Evolutionary conservation across 352 stramenopile species (phyloP), one percentile per base, ranked within the genome.

Genomic region (Saprolegnia parasitica): DNA sequence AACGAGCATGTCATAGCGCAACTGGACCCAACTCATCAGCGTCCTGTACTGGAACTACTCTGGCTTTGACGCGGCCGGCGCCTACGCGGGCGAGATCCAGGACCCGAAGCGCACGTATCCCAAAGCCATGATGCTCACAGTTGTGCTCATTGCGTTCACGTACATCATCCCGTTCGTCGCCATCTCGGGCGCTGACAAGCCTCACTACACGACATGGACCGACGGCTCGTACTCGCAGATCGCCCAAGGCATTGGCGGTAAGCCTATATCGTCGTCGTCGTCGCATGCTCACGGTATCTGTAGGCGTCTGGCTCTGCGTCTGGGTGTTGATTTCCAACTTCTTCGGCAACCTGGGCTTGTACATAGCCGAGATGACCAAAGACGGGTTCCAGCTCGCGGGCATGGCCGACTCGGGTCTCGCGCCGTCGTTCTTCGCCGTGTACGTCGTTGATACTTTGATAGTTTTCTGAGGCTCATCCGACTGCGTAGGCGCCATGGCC

Each of bases 41-140:
- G 67, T 84, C 15, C 68, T 93, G 35, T 93, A 93, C 74, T 93
- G 85, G 85, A 93, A 89, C 57, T 91, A 91, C 72, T 89, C 79
- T 58, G 85, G 85, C 16, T 93, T 93, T 70, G 83, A 91, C 68
- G 77, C 80, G 1, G 82, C 81, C 15, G 84, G 81, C 24, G 84
- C 81, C 6, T 92, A 90, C 55, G 86, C 84, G 1, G 81, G 84
- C 26, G 83, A 91, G 54, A 89, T 94, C 40, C 73, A 86, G 23
- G 81, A 80, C 18, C 86, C 85, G 1, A 83, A 86, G 55, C 80
- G 73, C 9, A 91, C 81, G 66, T 93, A 92, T 66, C 85, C 87
- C 18, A 76, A 73, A 13, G 87, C 86, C 11, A 91, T 95, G 82
- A 74, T 91, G 35, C 72, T 91, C 9, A 89, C 83, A 0, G 84